Evolutionary conservation across 495 filamentous ascomycete species (phyloP).

Genomic region (Penicillium desertorum): DNA sequence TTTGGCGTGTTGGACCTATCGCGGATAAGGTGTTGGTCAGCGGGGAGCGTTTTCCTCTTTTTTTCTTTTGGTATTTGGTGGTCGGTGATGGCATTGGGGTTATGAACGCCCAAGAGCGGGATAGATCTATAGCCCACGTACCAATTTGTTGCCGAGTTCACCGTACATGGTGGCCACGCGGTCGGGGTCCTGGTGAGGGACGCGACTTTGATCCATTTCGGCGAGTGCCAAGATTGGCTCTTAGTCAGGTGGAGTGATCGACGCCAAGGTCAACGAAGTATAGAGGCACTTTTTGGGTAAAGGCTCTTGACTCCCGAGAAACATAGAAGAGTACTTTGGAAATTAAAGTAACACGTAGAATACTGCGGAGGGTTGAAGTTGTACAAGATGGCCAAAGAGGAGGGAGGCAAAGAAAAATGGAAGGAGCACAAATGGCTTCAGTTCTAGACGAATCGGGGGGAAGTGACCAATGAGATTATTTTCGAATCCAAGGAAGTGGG

Average conservation of each 20-base stretch:
- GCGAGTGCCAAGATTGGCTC: conserved; percentile 25
- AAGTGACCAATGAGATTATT: not conserved
- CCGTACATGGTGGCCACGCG: conserved; percentile 71
- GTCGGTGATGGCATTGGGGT: not conserved
- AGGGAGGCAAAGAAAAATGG: not conserved
- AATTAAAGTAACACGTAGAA: not conserved
- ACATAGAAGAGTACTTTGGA: not conserved
- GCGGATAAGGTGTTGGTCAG: conserved; percentile 8
- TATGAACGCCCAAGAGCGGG: not conserved
- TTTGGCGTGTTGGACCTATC: conserved; percentile 93
- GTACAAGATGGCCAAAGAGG: not conserved
- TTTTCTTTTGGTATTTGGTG: not conserved
- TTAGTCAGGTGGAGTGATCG: conserved; percentile 29
- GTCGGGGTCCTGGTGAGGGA: conserved; percentile 23
- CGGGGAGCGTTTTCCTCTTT: not conserved
- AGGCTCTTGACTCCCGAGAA: not conserved
- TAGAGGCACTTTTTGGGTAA: conserved; percentile 3
- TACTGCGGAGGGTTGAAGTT: not conserved
- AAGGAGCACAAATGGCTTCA: not conserved
- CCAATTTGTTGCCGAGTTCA: conserved; percentile 83
- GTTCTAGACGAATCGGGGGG: not conserved
- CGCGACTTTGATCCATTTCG: conserved; percentile 29
- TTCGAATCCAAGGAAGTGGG: no score
- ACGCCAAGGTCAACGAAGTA: conserved; percentile 11
- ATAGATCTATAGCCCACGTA: conserved; percentile 33